phyloP scores from a whole-genome alignment of 2,329 filamentous ascomycete species.

The Anisogramma anomala region DNA sequence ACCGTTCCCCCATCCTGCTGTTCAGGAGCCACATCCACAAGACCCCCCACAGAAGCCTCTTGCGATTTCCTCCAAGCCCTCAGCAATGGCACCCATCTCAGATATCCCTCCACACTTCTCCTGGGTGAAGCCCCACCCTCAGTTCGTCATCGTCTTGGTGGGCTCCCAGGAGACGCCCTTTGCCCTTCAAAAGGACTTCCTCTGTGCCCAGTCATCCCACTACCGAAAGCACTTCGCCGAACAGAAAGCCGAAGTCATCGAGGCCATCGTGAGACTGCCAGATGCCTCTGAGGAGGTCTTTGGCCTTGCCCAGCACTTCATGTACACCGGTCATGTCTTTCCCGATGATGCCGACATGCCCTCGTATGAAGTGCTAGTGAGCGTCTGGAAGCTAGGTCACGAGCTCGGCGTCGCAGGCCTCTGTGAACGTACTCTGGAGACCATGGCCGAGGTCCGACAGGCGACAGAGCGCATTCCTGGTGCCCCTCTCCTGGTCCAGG shows the following conservation, averaged over 20 bases:
- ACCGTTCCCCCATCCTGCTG: neutral
- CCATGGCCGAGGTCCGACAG: conserved; percentile 45
- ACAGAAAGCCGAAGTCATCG: conserved; percentile 29
- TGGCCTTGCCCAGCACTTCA: conserved; percentile 41
- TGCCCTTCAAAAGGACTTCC: conserved; percentile 47
- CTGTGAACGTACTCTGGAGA: conserved; percentile 43
- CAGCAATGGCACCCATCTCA: neutral
- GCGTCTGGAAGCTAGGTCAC: conserved; percentile 45
- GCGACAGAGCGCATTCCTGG: conserved; percentile 44
- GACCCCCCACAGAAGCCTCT: neutral
- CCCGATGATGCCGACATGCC: conserved; percentile 31
- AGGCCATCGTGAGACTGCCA: conserved; percentile 39
- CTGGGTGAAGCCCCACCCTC: conserved; percentile 35
- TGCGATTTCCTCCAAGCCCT: neutral
- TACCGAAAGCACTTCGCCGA: conserved; percentile 36
- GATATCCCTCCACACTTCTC: conserved; percentile 3
- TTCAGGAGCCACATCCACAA: neutral
- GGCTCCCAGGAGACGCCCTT: conserved; percentile 42
- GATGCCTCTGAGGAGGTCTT: conserved; percentile 39
- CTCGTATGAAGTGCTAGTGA: conserved; percentile 42
- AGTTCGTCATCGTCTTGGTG: conserved; percentile 43
- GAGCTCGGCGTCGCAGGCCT: conserved; percentile 42
- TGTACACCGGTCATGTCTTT: conserved; percentile 40
- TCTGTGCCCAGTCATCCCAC: conserved; percentile 39
- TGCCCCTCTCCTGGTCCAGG: conserved; percentile 46